These are phyloP conservation scores for Friedmanniomyces endolithicus DNA, from an alignment of 495 filamentous ascomycete genomes.

Conservation along the genomic window DNA sequence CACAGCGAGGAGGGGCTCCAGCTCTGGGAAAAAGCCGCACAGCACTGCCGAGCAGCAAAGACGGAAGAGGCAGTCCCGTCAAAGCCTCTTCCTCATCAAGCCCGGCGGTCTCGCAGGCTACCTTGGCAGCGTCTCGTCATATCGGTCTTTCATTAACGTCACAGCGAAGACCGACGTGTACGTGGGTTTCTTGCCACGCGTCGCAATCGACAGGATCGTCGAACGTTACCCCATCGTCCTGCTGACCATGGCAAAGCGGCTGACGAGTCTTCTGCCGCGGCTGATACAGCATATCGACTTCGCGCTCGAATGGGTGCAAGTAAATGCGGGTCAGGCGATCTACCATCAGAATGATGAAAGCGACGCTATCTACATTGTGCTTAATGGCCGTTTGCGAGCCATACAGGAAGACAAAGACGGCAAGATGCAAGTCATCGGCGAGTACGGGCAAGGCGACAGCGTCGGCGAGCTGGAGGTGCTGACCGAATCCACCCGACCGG, in stretches of 20 bases:
- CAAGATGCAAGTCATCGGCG: constrained; percentile 77
- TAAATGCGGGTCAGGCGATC: constrained; percentile 85
- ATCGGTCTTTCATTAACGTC: constrained; percentile 91
- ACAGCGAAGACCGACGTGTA: constrained; percentile 97
- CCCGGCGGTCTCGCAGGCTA: constrained; percentile 93
- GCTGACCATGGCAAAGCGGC: constrained; percentile 84
- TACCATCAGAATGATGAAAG: constrained; percentile 92
- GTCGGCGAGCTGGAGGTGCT: constrained; percentile 94
- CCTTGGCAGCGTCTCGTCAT: constrained; percentile 82
- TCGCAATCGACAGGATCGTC: constrained; percentile 79
- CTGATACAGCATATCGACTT: constrained; percentile 95
- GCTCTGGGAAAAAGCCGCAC: background rate
- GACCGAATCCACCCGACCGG: constrained; percentile 80
- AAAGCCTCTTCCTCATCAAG: constrained; percentile 83
- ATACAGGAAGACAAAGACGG: constrained; percentile 67
- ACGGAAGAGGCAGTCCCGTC: constrained; percentile 40
- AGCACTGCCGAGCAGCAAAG: constrained; percentile 33
- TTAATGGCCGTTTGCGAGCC: constrained; percentile 78
- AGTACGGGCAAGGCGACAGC: constrained; percentile 94
- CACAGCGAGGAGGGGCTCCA: constrained; percentile 33
- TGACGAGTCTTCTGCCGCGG: constrained; percentile 81
- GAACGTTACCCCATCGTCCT: constrained; percentile 86
- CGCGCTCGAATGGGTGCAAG: constrained; percentile 94
- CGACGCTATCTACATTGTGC: constrained; percentile 94
- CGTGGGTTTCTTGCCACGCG: constrained; percentile 82